Evolutionary conservation across 768 basidiomycete genomes (phyloP).

Genomic region (Austroboletus festivus): DNA sequence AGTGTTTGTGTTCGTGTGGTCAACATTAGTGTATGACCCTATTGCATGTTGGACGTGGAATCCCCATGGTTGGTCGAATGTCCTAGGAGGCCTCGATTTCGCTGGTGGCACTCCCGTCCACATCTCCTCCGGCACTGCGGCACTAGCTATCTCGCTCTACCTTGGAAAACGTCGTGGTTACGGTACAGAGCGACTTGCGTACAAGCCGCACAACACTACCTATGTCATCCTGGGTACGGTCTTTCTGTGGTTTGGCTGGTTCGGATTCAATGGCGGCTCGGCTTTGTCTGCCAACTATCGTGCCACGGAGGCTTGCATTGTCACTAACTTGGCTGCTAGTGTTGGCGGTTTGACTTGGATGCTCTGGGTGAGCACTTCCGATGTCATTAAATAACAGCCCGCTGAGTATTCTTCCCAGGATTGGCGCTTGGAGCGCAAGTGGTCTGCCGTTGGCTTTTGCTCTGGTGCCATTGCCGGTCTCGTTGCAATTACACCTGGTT

Average conservation of each 20-base stretch:
- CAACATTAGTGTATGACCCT: slow-evolving; percentile 87
- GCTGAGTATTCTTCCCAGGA: slow-evolving; percentile 45
- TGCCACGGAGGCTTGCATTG: slow-evolving; percentile 84
- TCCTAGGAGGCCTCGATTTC: slow-evolving; percentile 84
- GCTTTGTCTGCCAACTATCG: slow-evolving; percentile 87
- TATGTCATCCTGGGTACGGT: slow-evolving; percentile 93
- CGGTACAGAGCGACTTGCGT: slow-evolving; percentile 85
- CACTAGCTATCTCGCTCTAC: slow-evolving; percentile 85
- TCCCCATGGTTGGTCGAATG: slow-evolving; percentile 66
- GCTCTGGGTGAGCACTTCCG: slow-evolving; percentile 58
- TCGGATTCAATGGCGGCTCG: slow-evolving; percentile 92
- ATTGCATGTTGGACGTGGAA: slow-evolving; percentile 99
- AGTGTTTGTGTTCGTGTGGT: slow-evolving; percentile 90
- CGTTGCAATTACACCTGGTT: slow-evolving; percentile 86
- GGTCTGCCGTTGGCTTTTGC: slow-evolving; percentile 93
- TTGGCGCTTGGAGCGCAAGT: slow-evolving; percentile 89
- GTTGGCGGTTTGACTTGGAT: slow-evolving; percentile 93
- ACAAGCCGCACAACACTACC: slow-evolving; percentile 91
- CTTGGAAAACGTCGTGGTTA: slow-evolving; percentile 91
- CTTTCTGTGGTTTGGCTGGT: slow-evolving; percentile 95
- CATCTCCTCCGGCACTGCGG: slow-evolving; percentile 90
- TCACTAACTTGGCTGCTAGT: slow-evolving; percentile 88
- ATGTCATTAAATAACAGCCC: neutral
- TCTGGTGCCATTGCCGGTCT: slow-evolving; percentile 90
- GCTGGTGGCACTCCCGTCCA: slow-evolving; percentile 97